Evolutionary conservation across 2,329 filamentous ascomycete genomes (phyloP).

Genomic region (Stemphylium lycopersici): DNA sequence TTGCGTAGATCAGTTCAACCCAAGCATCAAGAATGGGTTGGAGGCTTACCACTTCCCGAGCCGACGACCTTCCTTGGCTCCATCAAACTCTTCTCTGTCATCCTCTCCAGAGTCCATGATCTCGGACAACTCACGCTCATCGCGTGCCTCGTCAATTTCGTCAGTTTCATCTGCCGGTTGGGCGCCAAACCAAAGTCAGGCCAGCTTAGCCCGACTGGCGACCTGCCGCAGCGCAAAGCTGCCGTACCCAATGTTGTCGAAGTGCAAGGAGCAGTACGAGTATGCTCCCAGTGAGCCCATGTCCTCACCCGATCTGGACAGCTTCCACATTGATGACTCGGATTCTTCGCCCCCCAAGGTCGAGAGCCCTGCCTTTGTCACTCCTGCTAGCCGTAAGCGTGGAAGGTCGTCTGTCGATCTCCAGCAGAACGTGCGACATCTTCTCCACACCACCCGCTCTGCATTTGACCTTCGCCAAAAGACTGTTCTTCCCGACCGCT

Average conservation of each 20-base stretch:
- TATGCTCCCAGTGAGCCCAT: slow-evolving; percentile 43
- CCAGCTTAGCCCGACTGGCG: slow-evolving; percentile 58
- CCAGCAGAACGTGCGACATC: slow-evolving; percentile 71
- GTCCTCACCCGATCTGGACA: slow-evolving; percentile 49
- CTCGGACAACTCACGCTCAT: slow-evolving; percentile 64
- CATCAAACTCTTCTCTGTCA: slow-evolving; percentile 58
- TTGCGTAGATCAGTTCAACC: slow-evolving; percentile 58
- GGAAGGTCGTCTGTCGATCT: slow-evolving; percentile 66
- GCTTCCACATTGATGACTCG: slow-evolving; percentile 59
- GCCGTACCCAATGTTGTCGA: slow-evolving; percentile 47
- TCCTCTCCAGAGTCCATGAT: slow-evolving; percentile 69
- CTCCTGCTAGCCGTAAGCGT: slow-evolving; percentile 59
- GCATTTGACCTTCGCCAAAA: slow-evolving; percentile 46
- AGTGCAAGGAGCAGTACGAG: slow-evolving; percentile 47
- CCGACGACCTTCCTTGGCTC: slow-evolving; percentile 55
- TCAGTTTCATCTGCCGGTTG: slow-evolving; percentile 58
- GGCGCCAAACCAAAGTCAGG: slow-evolving; percentile 59
- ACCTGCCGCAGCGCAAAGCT: slow-evolving; percentile 58
- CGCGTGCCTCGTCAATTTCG: slow-evolving; percentile 61
- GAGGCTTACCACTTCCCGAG: slow-evolving; percentile 56
- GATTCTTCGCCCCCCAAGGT: slow-evolving; percentile 37
- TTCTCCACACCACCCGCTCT: slow-evolving; percentile 56
- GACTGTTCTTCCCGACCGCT: slow-evolving; percentile 46
- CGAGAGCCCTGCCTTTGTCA: slow-evolving; percentile 34
- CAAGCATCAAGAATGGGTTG: slow-evolving; percentile 48